Evolutionary conservation across 2,329 filamentous ascomycete genomes (phyloP), one percentile per base, ranked within the genome.

Genomic region (Aureobasidium uvarum): DNA sequence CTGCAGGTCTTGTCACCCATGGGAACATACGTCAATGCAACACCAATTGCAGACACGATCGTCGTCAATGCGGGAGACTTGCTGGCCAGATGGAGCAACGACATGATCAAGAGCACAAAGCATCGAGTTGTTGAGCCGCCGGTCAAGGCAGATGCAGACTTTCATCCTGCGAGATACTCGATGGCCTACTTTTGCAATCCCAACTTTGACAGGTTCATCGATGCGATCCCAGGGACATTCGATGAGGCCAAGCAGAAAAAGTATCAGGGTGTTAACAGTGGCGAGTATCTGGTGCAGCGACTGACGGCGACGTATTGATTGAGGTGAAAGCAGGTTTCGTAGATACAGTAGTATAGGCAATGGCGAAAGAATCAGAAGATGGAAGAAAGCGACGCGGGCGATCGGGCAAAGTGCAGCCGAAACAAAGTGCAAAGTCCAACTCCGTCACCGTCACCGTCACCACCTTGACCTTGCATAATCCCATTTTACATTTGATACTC

Each of bases 141-240:
- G 0, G 71, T 74, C 5, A 75, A 74, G 45, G 68, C 71, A 13
- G 74, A 77, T 0, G 79, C 81, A 18, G 82, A 81, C 4, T 83
- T 82, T 20, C 89, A 96, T 75, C 91, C 92, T 1, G 82, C 91
- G 0, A 70, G 81, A 33, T 97, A 97, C 74, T 94, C 89, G 71
- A 89, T 97, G 73, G 93, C 92, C 71, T 97, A 96, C 78, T 96
- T 96, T 75, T 96, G 92, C 81, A 94, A 96, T 71, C 91, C 92
- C 10, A 92, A 96, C 73, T 89, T 86, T 74, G 85, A 90, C 67
- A 85, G 83, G 70, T 79, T 84, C 64, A 96, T 96, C 69, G 89
- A 95, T 70, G 90, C 88, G 1, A 85, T 96, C 51, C 92, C 91
- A 0, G 90, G 90, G 0, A 96, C 92, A 0, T 94, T 85, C 73